phyloP scores from a whole-genome alignment of 441 rosid species.

The Populus trichocarpa region DNA sequence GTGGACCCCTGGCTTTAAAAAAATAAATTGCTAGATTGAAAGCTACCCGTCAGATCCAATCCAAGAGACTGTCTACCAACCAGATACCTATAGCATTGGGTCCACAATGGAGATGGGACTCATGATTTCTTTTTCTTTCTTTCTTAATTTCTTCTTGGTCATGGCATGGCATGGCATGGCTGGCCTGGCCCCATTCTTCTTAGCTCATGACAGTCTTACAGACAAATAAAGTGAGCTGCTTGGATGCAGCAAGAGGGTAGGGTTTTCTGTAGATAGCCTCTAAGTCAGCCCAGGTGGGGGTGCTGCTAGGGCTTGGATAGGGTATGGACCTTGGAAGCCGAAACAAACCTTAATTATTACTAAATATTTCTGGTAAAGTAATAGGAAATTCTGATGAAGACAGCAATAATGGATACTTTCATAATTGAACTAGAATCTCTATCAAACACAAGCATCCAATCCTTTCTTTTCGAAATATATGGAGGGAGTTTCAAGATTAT shows the following conservation, averaged over 20 bases:
- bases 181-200: constrained; percentile 4
- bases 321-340: background rate
- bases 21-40: constrained; percentile 18
- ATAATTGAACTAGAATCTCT: background rate
- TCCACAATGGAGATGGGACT: constrained; percentile 5
- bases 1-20: constrained; percentile 18
- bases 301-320: background rate
- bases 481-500: too few relatives aligned
- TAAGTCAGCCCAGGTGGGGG: constrained; percentile 4
- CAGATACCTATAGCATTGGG: constrained; percentile 3
- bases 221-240: constrained; percentile 8
- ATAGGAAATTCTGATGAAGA: background rate
- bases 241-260: background rate
- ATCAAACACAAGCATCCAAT: background rate
- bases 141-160: background rate
- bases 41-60: constrained; percentile 31
- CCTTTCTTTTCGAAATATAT: too few relatives aligned
- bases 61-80: constrained; percentile 31
- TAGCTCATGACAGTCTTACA: background rate
- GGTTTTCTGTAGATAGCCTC: constrained; percentile 1
- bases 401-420: background rate
- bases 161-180: background rate
- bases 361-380: background rate
- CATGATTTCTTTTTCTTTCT: too few relatives aligned
- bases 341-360: background rate